Conservation (phyloP, 2,329 filamentous ascomycete species). For the Pseudogymnoascus sp. region DNA sequence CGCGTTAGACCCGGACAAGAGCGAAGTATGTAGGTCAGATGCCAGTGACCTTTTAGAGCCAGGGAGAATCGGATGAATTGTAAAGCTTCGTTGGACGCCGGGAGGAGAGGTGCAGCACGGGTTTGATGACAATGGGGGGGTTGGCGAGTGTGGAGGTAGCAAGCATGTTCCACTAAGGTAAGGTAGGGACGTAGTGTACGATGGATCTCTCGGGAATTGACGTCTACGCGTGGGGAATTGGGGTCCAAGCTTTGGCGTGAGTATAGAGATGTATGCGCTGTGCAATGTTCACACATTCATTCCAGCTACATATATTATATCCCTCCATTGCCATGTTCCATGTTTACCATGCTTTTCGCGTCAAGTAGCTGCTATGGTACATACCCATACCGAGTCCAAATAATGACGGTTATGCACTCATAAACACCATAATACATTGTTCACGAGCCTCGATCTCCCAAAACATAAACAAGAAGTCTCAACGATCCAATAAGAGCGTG, state of each 20-base stretch:
- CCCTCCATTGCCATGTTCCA: background rate
- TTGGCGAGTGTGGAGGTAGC: conserved; percentile 9
- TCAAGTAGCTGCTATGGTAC: background rate
- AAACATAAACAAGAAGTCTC: conserved; percentile 8
- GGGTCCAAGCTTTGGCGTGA: conserved; percentile 3
- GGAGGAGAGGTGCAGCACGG: conserved; percentile 6
- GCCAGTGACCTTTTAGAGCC: conserved; percentile 3
- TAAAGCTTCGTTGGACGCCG: conserved; percentile 3
- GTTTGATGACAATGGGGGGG: conserved; percentile 11
- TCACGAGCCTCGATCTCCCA: conserved; percentile 1
- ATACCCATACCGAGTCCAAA: background rate
- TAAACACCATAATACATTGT: background rate
- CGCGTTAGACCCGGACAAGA: conserved; percentile 5
- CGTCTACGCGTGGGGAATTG: conserved; percentile 9
- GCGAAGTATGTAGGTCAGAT: conserved; percentile 7
- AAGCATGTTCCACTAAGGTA: conserved; percentile 12
- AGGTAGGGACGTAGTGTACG: conserved; percentile 10
- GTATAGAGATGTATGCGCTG: background rate
- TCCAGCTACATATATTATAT: background rate
- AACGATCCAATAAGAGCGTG: background rate
- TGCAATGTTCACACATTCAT: conserved; percentile 2
- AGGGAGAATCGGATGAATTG: conserved; percentile 8
- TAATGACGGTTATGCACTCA: background rate
- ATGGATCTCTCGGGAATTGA: conserved; percentile 12
- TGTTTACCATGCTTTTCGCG: conserved; percentile 2